These are phyloP conservation scores for Dothiorella sarmentorum DNA, from an alignment of 2,329 filamentous ascomycete species.

Conservation along the genomic window DNA sequence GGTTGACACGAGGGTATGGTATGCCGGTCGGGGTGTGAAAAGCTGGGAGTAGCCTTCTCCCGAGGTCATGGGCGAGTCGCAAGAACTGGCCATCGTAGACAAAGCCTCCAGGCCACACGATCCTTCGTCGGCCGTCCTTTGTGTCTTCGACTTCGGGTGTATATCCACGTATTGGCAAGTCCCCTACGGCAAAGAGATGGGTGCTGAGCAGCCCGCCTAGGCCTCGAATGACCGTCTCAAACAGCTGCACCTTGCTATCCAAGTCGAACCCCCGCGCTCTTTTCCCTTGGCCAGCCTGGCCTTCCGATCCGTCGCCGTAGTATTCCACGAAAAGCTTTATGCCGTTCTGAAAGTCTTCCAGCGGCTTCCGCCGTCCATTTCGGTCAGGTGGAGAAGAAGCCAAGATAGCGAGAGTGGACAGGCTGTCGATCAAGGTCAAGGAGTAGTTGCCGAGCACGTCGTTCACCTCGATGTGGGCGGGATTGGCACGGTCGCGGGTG, in stretches of 20 bases:
- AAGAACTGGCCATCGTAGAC: conserved; percentile 86
- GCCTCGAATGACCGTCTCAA: conserved; percentile 94
- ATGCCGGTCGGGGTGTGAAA: conserved; percentile 90
- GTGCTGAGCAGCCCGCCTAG: conserved; percentile 88
- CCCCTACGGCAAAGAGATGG: conserved; percentile 87
- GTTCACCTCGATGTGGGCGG: conserved; percentile 80
- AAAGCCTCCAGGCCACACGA: conserved; percentile 73
- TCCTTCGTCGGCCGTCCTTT: conserved; percentile 39
- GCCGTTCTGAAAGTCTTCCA: conserved; percentile 70
- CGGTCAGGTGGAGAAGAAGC: conserved; percentile 64
- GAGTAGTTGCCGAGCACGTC: conserved; percentile 97
- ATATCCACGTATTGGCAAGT: conserved; percentile 82
- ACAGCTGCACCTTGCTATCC: conserved; percentile 97
- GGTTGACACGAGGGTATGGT: conserved; percentile 90
- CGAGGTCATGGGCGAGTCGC: conserved; percentile 83
- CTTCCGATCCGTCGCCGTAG: conserved; percentile 79
- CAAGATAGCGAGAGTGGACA: conserved; percentile 90
- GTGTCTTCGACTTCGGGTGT: conserved; percentile 45
- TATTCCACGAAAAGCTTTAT: conserved; percentile 71
- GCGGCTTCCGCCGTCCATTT: conserved; percentile 51
- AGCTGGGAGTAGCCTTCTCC: conserved; percentile 77
- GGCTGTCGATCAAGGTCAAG: conserved; percentile 87
- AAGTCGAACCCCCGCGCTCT: conserved; percentile 82
- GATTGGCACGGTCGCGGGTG: conserved; percentile 76
- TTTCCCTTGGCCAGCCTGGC: conserved; percentile 65